phyloP scores from a whole-genome alignment of 1,139 yeast genomes.

The Wickerhamiella infanticola region DNA sequence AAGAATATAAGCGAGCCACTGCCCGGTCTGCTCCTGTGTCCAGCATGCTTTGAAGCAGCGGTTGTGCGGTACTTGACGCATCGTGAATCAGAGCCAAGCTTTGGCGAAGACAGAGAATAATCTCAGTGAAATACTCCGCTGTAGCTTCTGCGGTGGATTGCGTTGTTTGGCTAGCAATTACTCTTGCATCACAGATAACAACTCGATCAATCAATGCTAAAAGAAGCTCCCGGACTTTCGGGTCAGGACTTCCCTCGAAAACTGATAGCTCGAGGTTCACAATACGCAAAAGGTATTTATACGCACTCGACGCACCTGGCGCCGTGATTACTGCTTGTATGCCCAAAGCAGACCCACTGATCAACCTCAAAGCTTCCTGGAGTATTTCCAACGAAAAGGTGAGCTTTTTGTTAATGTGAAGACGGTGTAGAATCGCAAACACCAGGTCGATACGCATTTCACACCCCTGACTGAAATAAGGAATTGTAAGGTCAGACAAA shows the following conservation, averaged over 20 bases:
- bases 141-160: background rate
- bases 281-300: constrained; percentile 17
- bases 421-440: constrained; percentile 9
- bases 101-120: constrained; percentile 8
- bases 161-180: constrained; percentile 5
- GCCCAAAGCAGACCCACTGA: constrained; percentile 3
- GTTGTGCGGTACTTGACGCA: background rate
- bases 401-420: background rate
- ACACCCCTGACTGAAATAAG: constrained; percentile 5
- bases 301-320: constrained; percentile 5
- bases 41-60: constrained; percentile 28
- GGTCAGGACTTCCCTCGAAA: constrained; percentile 5
- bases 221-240: background rate
- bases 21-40: constrained; percentile 49
- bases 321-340: background rate
- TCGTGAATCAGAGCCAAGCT: constrained; percentile 5
- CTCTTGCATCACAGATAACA: constrained; percentile 9
- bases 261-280: constrained; percentile 18
- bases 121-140: constrained; percentile 5
- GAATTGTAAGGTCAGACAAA: constrained; percentile 3
- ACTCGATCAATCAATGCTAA: constrained; percentile 8
- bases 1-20: constrained; percentile 49
- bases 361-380: constrained; percentile 4
- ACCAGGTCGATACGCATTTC: constrained; percentile 10
- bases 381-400: constrained; percentile 6